Conservation (phyloP, 2,329 filamentous ascomycete genomes). For the Magnaporthales sp. region DNA sequence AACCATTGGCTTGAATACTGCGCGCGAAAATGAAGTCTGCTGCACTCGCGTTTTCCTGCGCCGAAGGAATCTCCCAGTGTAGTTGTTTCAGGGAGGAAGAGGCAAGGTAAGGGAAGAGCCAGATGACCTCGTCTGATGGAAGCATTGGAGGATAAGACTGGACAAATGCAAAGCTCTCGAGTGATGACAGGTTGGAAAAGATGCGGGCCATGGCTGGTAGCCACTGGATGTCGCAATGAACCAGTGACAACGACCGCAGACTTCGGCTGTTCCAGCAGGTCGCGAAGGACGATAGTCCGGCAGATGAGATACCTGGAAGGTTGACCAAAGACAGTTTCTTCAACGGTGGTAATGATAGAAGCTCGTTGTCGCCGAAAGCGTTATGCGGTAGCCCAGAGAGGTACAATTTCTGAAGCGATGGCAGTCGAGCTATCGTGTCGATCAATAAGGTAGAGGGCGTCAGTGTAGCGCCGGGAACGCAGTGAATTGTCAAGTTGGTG, state of each 20-base stretch:
- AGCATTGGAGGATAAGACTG: slow-evolving; percentile 47
- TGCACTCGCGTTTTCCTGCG: slow-evolving; percentile 31
- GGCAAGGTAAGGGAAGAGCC: slow-evolving; percentile 56
- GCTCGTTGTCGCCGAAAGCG: slow-evolving; percentile 47
- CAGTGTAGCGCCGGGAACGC: slow-evolving; percentile 44
- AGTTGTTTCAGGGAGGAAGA: slow-evolving; percentile 42
- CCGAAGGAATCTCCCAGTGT: slow-evolving; percentile 55
- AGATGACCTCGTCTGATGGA: slow-evolving; percentile 45
- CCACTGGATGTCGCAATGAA: slow-evolving; percentile 47
- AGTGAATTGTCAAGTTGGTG: slow-evolving; percentile 49
- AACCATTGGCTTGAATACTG: slow-evolving; percentile 51
- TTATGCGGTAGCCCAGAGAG: slow-evolving; percentile 46
- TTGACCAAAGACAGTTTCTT: slow-evolving; percentile 46
- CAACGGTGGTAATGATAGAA: slow-evolving; percentile 46
- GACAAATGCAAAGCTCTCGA: slow-evolving; percentile 43
- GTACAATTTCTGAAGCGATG: slow-evolving; percentile 48
- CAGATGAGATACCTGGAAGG: slow-evolving; percentile 45
- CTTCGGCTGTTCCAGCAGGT: slow-evolving; percentile 35
- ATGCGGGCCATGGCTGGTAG: slow-evolving; percentile 50
- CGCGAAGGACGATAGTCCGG: slow-evolving; percentile 48
- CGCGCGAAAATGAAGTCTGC: slow-evolving; percentile 56
- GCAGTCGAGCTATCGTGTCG: slow-evolving; percentile 39
- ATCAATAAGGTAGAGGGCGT: slow-evolving; percentile 43
- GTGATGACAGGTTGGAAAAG: slow-evolving; percentile 41
- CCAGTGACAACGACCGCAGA: slow-evolving; percentile 42